Conservation (phyloP, 2,329 filamentous ascomycete genomes). For the Fusarium dimerum region DNA sequence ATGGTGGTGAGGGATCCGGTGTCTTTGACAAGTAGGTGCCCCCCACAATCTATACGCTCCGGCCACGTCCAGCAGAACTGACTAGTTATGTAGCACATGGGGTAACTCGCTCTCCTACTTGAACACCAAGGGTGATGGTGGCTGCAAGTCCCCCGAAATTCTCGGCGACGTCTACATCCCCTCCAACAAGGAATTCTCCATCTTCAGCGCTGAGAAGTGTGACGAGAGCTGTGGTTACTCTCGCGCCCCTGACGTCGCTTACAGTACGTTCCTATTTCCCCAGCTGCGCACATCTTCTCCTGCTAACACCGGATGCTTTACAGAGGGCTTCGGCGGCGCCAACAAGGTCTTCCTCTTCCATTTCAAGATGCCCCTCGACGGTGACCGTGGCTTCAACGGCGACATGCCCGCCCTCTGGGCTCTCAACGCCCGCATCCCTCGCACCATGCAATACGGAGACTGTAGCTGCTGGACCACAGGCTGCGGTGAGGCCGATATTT, state of each 20-base stretch:
- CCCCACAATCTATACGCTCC: not conserved
- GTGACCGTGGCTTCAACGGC: conserved; percentile 50
- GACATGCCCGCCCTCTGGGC: conserved; percentile 78
- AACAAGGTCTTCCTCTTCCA: conserved; percentile 74
- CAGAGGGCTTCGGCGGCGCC: conserved; percentile 70
- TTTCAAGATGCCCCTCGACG: conserved; percentile 69
- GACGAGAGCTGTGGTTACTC: conserved; percentile 44
- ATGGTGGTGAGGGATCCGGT: conserved; percentile 46
- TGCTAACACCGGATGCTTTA: conserved; percentile 5
- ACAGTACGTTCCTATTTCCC: conserved; percentile 37
- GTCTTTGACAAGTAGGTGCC: conserved; percentile 44
- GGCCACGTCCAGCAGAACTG: conserved; percentile 1
- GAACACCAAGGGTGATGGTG: conserved; percentile 41
- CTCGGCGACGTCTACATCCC: conserved; percentile 41
- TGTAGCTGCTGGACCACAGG: conserved; percentile 72
- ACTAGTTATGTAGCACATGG: conserved; percentile 36
- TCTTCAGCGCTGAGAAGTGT: conserved; percentile 47
- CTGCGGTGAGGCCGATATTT: conserved; percentile 76
- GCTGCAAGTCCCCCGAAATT: conserved; percentile 40
- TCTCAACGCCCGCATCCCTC: conserved; percentile 72
- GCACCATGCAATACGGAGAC: conserved; percentile 66
- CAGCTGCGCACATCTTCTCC: not conserved
- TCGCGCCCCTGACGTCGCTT: conserved; percentile 45
- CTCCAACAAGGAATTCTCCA: conserved; percentile 48
- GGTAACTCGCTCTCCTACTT: conserved; percentile 50